A percentile compares a stretch with the other conserved stretches of the same genome.
Evolutionary conservation across 179 eudicot species (phyloP).

Genomic region (Drosera spatulata): DNA sequence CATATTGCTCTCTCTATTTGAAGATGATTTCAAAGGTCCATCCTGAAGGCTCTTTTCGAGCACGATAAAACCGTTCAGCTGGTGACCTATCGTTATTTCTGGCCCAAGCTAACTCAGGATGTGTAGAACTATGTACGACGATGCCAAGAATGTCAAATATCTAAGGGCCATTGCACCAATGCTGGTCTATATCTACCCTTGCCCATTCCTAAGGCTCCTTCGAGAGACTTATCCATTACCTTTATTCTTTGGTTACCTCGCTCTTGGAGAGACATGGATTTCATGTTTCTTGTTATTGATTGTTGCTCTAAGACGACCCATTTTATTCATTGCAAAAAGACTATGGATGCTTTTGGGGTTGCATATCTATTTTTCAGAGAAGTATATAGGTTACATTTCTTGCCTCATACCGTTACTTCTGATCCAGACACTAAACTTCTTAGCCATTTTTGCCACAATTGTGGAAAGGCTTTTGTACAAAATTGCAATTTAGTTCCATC

Average conservation of each 20-base stretch:
- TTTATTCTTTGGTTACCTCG: slow-evolving; percentile 3
- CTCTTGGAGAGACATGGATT: not conserved
- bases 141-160: too few species aligned
- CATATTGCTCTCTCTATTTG: too few species aligned
- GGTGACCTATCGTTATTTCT: too few species aligned
- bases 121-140: too few species aligned
- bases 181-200: too few species aligned
- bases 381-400: not conserved
- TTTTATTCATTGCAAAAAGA: slow-evolving; percentile 3
- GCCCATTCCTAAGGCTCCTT: too few species aligned
- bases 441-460: slow-evolving; percentile 1
- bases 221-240: not conserved
- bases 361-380: slow-evolving; percentile 1
- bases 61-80: too few species aligned
- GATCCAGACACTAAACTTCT: slow-evolving; percentile 2
- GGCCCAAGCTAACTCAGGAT: too few species aligned
- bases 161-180: too few species aligned
- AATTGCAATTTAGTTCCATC: not conserved
- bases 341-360: slow-evolving; percentile 2
- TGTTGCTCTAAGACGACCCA: slow-evolving; percentile 5
- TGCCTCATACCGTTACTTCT: not conserved
- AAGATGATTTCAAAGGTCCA: too few species aligned
- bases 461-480: slow-evolving; percentile 2
- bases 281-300: slow-evolving; percentile 5
- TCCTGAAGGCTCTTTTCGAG: too few species aligned